phyloP scores from a whole-genome alignment of 2,329 filamentous ascomycete genomes.

The Fusarium multiceps region DNA sequence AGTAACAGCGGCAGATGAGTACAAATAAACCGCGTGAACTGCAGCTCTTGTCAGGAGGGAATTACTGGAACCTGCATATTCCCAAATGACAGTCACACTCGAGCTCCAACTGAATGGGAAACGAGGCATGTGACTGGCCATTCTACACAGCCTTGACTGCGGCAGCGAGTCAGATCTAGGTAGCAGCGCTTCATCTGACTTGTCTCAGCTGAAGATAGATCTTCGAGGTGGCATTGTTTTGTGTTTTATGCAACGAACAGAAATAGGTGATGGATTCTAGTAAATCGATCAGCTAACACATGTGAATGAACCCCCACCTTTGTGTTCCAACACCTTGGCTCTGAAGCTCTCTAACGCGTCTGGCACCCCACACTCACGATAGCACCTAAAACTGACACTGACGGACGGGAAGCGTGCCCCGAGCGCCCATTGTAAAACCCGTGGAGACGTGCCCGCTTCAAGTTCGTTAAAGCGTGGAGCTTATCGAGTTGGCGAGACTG shows the following conservation, averaged over 20 bases:
- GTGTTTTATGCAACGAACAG: not conserved
- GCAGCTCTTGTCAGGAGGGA: constrained; percentile 20
- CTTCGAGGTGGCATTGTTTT: constrained; percentile 4
- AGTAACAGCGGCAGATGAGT: not conserved
- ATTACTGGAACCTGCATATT: constrained; percentile 26
- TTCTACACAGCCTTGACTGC: constrained; percentile 20
- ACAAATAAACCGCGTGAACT: constrained; percentile 12
- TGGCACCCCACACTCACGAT: constrained; percentile 38
- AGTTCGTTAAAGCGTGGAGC: constrained; percentile 33
- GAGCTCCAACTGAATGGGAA: constrained; percentile 25
- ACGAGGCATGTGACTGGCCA: constrained; percentile 33
- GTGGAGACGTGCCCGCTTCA: constrained; percentile 31
- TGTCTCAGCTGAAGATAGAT: constrained; percentile 7
- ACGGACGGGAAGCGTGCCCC: constrained; percentile 32
- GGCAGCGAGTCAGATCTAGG: constrained; percentile 19
- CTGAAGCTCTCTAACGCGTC: constrained; percentile 10
- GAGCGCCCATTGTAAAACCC: constrained; percentile 24
- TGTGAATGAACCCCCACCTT: constrained; percentile 13
- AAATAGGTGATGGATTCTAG: not conserved
- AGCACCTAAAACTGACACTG: constrained; percentile 3
- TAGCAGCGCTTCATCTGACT: constrained; percentile 22
- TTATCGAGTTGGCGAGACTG: constrained; percentile 24
- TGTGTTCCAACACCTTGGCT: constrained; percentile 11
- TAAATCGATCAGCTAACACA: not conserved
- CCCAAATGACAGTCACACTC: constrained; percentile 24